Percentiles rank a stretch among this genome's conserved stretches.
These are phyloP conservation scores for Aspergillus neotritici DNA, from an alignment of 2,329 filamentous ascomycete species.

Conservation along the genomic window DNA sequence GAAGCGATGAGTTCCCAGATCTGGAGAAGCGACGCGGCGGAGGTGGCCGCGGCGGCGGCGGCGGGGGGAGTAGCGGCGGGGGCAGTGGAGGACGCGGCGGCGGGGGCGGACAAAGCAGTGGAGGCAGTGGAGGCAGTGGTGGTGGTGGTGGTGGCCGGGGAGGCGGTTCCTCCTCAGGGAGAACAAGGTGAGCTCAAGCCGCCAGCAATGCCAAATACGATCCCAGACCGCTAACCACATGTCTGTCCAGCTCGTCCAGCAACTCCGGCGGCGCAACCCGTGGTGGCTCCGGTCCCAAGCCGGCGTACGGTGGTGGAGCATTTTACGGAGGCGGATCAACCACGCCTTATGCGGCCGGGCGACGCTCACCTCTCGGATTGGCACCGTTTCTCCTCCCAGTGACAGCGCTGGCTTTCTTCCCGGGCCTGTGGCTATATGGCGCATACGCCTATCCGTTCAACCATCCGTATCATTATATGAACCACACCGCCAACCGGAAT, in stretches of 20 bases:
- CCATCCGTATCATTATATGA: slow-evolving; percentile 44
- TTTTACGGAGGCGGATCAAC: slow-evolving; percentile 54
- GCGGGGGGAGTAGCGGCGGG: slow-evolving; percentile 21
- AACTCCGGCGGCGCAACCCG: slow-evolving; percentile 28
- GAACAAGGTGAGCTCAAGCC: slow-evolving; percentile 17
- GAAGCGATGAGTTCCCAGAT: slow-evolving; percentile 15
- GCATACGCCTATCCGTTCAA: slow-evolving; percentile 52
- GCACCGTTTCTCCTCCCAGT: slow-evolving; percentile 45
- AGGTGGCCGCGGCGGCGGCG: slow-evolving; percentile 36
- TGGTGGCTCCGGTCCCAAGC: slow-evolving; percentile 38
- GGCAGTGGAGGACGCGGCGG: slow-evolving; percentile 24
- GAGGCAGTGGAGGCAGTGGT: slow-evolving; percentile 19
- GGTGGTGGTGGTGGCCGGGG: slow-evolving; percentile 14
- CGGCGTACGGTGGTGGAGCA: slow-evolving; percentile 45
- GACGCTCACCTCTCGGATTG: slow-evolving; percentile 44
- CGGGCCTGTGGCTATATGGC: slow-evolving; percentile 51
- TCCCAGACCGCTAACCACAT: not conserved
- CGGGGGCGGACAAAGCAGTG: slow-evolving; percentile 15
- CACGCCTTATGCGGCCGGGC: slow-evolving; percentile 46
- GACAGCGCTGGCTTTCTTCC: slow-evolving; percentile 45
- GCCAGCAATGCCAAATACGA: not conserved
- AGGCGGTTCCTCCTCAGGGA: slow-evolving; percentile 10
- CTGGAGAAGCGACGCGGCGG: slow-evolving; percentile 48
- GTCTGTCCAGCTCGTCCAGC: slow-evolving; percentile 15
- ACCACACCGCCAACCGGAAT: slow-evolving; percentile 43